phyloP scores from a whole-genome alignment of 176 grass and related monocot species.

The Areca catechu region DNA sequence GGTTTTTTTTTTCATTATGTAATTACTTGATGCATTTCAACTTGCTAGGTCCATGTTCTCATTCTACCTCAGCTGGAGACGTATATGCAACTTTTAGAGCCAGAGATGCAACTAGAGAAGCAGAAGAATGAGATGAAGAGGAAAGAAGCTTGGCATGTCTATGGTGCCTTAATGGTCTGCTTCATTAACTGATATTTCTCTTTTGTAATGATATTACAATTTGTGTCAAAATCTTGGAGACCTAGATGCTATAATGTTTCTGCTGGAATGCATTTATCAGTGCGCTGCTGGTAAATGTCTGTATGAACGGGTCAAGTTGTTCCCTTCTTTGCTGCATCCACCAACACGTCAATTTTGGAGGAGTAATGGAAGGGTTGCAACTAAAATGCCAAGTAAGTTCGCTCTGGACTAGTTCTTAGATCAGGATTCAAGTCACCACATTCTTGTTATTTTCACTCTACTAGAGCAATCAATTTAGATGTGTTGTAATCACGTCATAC shows the following conservation, averaged over 20 bases:
- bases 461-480: no score
- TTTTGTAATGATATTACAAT: no score
- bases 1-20: conserved; percentile 22
- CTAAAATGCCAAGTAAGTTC: conserved; percentile 56
- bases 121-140: conserved; percentile 94
- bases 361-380: conserved; percentile 46
- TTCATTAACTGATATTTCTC: conserved; percentile 3
- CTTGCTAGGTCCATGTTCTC: conserved; percentile 59
- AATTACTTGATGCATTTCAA: conserved; percentile 1
- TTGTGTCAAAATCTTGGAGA: no score
- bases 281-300: conserved; percentile 87
- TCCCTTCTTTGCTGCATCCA: conserved; percentile 53
- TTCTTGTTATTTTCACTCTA: not conserved
- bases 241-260: not conserved
- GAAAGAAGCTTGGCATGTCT: conserved; percentile 95
- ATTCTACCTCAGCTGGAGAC: conserved; percentile 77
- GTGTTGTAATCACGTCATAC: no score
- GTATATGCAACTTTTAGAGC: conserved; percentile 81
- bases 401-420: conserved; percentile 1
- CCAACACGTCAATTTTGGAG: conserved; percentile 26
- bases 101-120: conserved; percentile 79
- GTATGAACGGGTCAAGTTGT: conserved; percentile 72
- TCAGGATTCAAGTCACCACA: not conserved
- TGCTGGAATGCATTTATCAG: conserved; percentile 30
- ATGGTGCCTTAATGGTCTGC: conserved; percentile 69